Percentiles rank a stretch among this genome's conserved stretches.
These are phyloP conservation scores for Candida adriatica DNA, from an alignment of 805 yeast species.

Conservation along the genomic window DNA sequence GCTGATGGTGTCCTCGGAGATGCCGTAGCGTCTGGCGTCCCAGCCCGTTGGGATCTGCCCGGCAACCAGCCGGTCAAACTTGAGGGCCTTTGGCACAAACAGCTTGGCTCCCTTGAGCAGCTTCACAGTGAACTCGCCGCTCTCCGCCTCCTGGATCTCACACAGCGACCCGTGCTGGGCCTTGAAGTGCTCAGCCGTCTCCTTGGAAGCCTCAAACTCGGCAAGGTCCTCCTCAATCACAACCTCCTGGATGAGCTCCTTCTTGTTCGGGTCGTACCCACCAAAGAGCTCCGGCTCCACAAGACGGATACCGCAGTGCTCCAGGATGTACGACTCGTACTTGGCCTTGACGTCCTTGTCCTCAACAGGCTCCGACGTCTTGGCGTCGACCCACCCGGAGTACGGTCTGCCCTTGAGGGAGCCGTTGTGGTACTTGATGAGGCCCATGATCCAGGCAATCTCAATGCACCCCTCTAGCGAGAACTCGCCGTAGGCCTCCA, in stretches of 20 bases:
- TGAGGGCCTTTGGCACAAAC: slow-evolving; percentile 73
- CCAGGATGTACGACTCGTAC: slow-evolving; percentile 83
- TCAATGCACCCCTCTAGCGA: slow-evolving; percentile 97
- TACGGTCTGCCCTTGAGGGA: slow-evolving; percentile 82
- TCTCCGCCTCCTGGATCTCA: slow-evolving; percentile 82
- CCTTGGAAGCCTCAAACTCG: slow-evolving; percentile 90
- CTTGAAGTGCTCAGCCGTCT: slow-evolving; percentile 92
- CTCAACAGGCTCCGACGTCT: slow-evolving; percentile 87
- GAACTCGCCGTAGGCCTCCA: slow-evolving; percentile 93
- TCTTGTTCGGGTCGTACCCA: slow-evolving; percentile 93
- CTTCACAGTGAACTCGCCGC: slow-evolving; percentile 88
- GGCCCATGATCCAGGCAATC: slow-evolving; percentile 99
- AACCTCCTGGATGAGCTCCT: slow-evolving; percentile 90
- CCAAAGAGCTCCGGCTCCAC: slow-evolving; percentile 92
- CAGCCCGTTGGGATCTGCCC: slow-evolving; percentile 97
- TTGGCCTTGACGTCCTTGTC: slow-evolving; percentile 89
- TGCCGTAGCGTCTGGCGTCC: slow-evolving; percentile 93
- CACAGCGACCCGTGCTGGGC: slow-evolving; percentile 90
- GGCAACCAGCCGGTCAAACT: slow-evolving; percentile 61
- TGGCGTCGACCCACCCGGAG: slow-evolving; percentile 96
- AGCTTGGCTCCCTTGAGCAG: slow-evolving; percentile 90
- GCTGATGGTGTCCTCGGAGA: slow-evolving; percentile 81
- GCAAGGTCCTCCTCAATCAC: slow-evolving; percentile 95
- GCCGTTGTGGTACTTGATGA: slow-evolving; percentile 93
- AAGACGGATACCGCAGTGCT: slow-evolving; percentile 93